Evolutionary conservation across 2,329 filamentous ascomycete genomes (phyloP).

Genomic region (Emericellopsis cladophorae): DNA sequence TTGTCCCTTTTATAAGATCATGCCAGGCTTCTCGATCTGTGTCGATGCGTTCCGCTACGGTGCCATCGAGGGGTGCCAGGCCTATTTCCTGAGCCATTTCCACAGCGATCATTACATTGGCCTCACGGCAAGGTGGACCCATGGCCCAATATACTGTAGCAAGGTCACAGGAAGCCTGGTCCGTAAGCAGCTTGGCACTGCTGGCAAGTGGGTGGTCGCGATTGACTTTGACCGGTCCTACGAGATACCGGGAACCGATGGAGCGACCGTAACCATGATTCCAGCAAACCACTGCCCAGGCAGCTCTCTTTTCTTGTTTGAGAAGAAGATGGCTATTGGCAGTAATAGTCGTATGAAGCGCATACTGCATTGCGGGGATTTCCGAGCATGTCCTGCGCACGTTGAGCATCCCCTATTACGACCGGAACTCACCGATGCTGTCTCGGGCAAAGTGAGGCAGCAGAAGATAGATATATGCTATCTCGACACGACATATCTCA

Average conservation of each 20-base stretch:
- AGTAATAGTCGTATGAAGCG: conserved; percentile 53
- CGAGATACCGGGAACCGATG: conserved; percentile 70
- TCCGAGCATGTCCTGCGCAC: conserved; percentile 79
- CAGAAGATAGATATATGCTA: conserved; percentile 95
- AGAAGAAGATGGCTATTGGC: conserved; percentile 57
- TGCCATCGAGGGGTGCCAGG: conserved; percentile 79
- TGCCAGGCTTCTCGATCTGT: conserved; percentile 83
- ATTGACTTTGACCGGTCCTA: conserved; percentile 73
- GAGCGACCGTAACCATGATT: conserved; percentile 86
- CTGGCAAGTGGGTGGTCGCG: conserved; percentile 72
- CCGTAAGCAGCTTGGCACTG: conserved; percentile 71
- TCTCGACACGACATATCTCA: conserved; percentile 92
- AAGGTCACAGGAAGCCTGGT: conserved; percentile 84
- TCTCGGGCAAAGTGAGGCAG: conserved; percentile 59
- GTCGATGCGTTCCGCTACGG: conserved; percentile 96
- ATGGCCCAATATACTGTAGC: conserved; percentile 95
- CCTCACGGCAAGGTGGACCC: conserved; percentile 73
- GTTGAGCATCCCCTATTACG: conserved; percentile 69
- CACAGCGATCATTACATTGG: conserved; percentile 97
- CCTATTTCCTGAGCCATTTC: conserved; percentile 95
- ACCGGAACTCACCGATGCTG: conserved; percentile 58
- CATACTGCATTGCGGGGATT: conserved; percentile 91
- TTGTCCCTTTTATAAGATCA: conserved; percentile 97
- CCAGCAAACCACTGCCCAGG: conserved; percentile 94
- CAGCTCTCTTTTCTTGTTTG: conserved; percentile 85